Base-by-base conservation (phyloP, 1,284 basidiomycete species). In the Rhizopogon parksii region DNA sequence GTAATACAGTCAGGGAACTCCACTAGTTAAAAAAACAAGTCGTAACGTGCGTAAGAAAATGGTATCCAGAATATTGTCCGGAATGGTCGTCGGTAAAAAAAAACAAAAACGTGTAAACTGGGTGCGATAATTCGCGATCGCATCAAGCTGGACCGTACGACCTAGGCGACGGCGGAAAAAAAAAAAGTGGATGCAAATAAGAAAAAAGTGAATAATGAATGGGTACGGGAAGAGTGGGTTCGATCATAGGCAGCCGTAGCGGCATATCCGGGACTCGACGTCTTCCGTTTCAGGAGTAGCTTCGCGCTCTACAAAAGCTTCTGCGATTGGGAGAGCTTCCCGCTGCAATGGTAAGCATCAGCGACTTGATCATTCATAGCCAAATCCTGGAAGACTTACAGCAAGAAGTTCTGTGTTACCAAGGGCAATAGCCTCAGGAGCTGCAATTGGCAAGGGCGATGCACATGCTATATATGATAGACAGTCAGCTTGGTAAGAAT, bases 401-500 rank as follows among this genome's bases (percentile, higher is more conserved):
- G 27, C 53, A 2, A 51, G 2, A 7, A 63, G 3, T 1, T 53
- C 53, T 3, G 21, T 4, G 7, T 43, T 27, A 19, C 25, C 24
- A 37, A 4, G 2, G 1, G 34, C 11, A 35, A 30, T 35, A 14
- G 36, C 52, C 9, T 46, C 55, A n/a, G 54, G 52, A n/a, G n/a
- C 53, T 12, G 52, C 52, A 2, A 55, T 39, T 7, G 66, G 62
- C 1, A 66, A 15, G 11, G 63, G 66, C 6, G 64, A 68, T 9
- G 63, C 57, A 9, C 39, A 49, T 19, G 55, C 63, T 65, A 46
- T 19, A 54, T 14, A 1, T 0, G 19, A 25, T 1, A 12, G 2
- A 55, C 21, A 56, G 54, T 38, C 39, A 6, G 9, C 36, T 17
- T 24, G 35, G 2, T 1, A 8, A 48, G 11, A 1, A 24, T 21